These are phyloP conservation scores for Elsinoe fawcettii DNA, from an alignment of 2,329 filamentous ascomycete genomes.

Conservation along the genomic window DNA sequence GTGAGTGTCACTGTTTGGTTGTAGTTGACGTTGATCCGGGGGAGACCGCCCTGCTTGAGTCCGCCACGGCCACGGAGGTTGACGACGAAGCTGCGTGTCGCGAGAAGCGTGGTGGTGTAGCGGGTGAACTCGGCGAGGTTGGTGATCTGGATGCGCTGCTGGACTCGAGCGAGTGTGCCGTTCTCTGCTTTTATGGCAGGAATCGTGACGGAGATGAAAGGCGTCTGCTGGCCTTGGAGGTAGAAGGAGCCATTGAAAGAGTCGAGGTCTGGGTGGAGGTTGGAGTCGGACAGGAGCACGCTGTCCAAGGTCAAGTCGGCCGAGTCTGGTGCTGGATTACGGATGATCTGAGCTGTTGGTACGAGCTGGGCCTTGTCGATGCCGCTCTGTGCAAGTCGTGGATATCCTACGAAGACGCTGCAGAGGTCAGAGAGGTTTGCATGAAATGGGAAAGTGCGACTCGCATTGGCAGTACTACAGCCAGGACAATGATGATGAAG, in stretches of 20 bases:
- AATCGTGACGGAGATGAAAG: conserved; percentile 41
- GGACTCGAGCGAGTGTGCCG: conserved; percentile 35
- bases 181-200: conserved; percentile 39
- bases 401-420: conserved; percentile 53
- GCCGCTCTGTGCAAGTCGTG: conserved; percentile 48
- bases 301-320: conserved; percentile 43
- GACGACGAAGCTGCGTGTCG: conserved; percentile 42
- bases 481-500: conserved; percentile 42
- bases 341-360: conserved; percentile 45
- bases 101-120: conserved; percentile 44
- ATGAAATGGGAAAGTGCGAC: conserved; percentile 26
- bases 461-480: conserved; percentile 55
- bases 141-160: conserved; percentile 39
- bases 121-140: conserved; percentile 38
- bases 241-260: conserved; percentile 46
- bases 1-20: conserved; percentile 51
- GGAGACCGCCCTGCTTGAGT: conserved; percentile 45
- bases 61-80: conserved; percentile 45
- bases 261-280: conserved; percentile 48
- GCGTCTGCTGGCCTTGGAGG: conserved; percentile 32
- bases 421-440: not conserved
- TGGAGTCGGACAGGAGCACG: conserved; percentile 38
- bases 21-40: conserved; percentile 45
- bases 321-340: conserved; percentile 41
- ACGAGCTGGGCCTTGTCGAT: conserved; percentile 46